Percentiles rank a stretch among this genome's conserved stretches.
phyloP scores from a whole-genome alignment of 2,329 filamentous ascomycete species.

The Acephala macrosclerotiorum region DNA sequence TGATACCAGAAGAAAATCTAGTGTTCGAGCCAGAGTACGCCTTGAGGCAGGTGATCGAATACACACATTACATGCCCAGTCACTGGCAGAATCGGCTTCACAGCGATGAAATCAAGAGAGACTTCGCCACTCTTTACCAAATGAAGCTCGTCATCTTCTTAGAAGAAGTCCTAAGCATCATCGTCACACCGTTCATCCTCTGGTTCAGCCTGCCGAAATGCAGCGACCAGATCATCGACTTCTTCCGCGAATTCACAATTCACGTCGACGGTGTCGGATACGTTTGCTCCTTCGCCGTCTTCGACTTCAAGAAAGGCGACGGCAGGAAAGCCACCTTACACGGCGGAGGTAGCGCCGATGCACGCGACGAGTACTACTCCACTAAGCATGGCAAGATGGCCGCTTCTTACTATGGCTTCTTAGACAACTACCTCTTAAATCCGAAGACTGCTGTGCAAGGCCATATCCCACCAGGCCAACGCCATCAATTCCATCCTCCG shows the following conservation, averaged over 20 bases:
- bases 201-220: conserved; percentile 86
- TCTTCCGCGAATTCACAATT: conserved; percentile 97
- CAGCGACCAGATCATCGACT: conserved; percentile 93
- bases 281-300: conserved; percentile 96
- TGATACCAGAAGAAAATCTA: conserved; percentile 85
- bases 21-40: conserved; percentile 94
- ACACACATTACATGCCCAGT: conserved; percentile 88
- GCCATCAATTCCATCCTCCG: conserved; percentile 74
- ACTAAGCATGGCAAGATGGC: conserved; percentile 98
- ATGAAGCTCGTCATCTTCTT: conserved; percentile 91
- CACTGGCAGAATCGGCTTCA: conserved; percentile 93
- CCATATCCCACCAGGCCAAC: conserved; percentile 61
- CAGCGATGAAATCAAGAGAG: conserved; percentile 88
- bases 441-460: conserved; percentile 71
- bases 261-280: conserved; percentile 96
- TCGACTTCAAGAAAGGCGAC: conserved; percentile 90
- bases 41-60: conserved; percentile 86
- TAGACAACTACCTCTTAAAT: conserved; percentile 88
- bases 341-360: conserved; percentile 52
- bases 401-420: conserved; percentile 93
- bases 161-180: conserved; percentile 90
- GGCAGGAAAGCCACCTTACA: conserved; percentile 55
- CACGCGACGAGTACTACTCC: conserved; percentile 91
- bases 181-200: conserved; percentile 89
- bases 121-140: conserved; percentile 91